Evolutionary conservation across 768 basidiomycete species (phyloP), one percentile per base, ranked within the genome.

Genomic region (Suillus paluster): DNA sequence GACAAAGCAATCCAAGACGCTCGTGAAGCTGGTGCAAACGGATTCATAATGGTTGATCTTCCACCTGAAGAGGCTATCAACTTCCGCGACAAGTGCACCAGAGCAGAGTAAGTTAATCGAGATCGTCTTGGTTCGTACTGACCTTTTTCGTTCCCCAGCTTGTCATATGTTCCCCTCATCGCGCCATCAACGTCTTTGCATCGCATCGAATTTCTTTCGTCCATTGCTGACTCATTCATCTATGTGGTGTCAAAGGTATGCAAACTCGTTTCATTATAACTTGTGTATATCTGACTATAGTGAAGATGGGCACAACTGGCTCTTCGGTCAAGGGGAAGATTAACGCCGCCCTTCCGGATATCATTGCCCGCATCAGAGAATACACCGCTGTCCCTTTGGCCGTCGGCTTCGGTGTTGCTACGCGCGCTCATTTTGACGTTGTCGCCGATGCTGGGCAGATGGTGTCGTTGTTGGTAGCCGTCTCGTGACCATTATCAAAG

Each of bases 301-400:
- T 60, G 77, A 60, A 91, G 94, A 99, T 99, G 97, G 97, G 97
- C 15, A 97, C 94, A 2, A 99, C 97, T 2, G 97, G 97, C 34
- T 97, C 97, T 9, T 92, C 93, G 2, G 88, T 85, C 48, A 78
- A 83, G 45, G 85, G 86, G 14, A 80, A 78, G 0, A 86, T 97
- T 70, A 95, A 95, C 66, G 79, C 74, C 41, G 85, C 84, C 25
- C 87, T 99, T 2, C 93, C 95, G 2, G 86, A 90, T 63, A 90
- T 98, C 66, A 86, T 99, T 56, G 78, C 84, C 25, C 89, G 94
- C 39, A 90, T 99, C 52, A 89, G 92, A 49, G 79, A 91, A 66
- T 85, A 88, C 73, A 84, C 95, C 48, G 80, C 83, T 14, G 86
- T 93, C 10, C 94, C 97, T 4, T 81, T 99, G 52, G 97, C 95